Percentiles rank a stretch among this genome's conserved stretches.
Evolutionary conservation across 148 eudicot genomes (phyloP).

Genomic region (Limonium bicolor): DNA sequence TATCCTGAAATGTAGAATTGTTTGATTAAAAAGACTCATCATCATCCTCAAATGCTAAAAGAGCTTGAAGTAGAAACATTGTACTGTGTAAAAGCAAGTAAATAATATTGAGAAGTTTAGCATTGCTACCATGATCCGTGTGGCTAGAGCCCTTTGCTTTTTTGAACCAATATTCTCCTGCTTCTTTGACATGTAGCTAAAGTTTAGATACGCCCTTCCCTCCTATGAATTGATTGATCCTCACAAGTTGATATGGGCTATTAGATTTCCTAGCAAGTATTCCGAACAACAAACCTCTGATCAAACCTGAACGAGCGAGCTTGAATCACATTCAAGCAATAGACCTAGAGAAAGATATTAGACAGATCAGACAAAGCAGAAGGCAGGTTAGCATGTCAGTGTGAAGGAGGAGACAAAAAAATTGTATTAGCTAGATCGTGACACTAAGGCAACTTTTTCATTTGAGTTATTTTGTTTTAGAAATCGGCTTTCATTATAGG

Average conservation of each 20-base stretch:
- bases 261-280: no score
- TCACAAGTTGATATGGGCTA: slow-evolving; percentile 11
- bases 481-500: no score
- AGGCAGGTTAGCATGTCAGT: no score
- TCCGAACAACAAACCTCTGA: not conserved
- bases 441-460: no score
- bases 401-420: no score
- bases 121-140: slow-evolving; percentile 44
- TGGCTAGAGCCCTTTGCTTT: slow-evolving; percentile 50
- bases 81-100: not conserved
- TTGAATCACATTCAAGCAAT: not conserved
- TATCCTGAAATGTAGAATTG: slow-evolving; percentile 16
- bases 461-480: no score
- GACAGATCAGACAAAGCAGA: no score
- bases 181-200: slow-evolving; percentile 19
- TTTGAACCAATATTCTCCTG: slow-evolving; percentile 23
- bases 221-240: slow-evolving; percentile 13
- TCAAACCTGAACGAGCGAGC: not conserved
- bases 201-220: slow-evolving; percentile 8
- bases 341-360: no score
- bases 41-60: not conserved
- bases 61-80: not conserved
- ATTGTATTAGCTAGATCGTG: no score
- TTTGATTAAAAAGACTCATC: not conserved
- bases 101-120: not conserved